A percentile compares a stretch with the other conserved stretches of the same genome.
Conservation (phyloP, 306 rosid genomes). For the Begonia loranthoides region DNA sequence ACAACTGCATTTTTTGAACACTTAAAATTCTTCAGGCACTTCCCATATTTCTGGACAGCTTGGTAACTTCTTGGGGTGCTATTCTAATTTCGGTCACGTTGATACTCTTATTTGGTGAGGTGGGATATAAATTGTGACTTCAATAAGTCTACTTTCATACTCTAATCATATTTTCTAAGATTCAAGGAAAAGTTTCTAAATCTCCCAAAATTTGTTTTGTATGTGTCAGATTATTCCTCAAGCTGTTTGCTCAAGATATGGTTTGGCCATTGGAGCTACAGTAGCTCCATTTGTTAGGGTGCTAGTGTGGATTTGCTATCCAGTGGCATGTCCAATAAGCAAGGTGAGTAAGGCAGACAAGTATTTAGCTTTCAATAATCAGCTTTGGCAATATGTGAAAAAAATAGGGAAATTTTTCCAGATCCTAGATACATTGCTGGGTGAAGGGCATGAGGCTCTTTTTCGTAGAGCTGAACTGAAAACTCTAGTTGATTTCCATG, state of each 20-base stretch:
- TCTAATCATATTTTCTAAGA: too few relatives aligned
- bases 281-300: conserved; percentile 63
- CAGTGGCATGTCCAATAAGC: conserved; percentile 65
- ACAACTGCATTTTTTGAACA: background rate
- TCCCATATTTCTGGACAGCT: conserved; percentile 62
- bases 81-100: conserved; percentile 54
- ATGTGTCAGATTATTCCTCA: conserved; percentile 54
- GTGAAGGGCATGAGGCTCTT: conserved; percentile 43
- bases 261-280: conserved; percentile 57
- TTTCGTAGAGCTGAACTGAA: conserved; percentile 74
- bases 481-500: conserved; percentile 56
- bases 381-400: too few relatives aligned
- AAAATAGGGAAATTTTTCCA: conserved; percentile 12
- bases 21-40: conserved; percentile 36
- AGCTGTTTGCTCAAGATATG: conserved; percentile 60
- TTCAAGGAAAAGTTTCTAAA: background rate
- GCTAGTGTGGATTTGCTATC: conserved; percentile 59
- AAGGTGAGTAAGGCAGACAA: conserved; percentile 27
- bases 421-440: conserved; percentile 52
- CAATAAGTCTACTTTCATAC: too few relatives aligned
- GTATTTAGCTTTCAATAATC: background rate
- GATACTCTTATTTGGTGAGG: conserved; percentile 77
- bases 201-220: too few relatives aligned
- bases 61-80: conserved; percentile 46
- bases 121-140: conserved; percentile 14